These are phyloP conservation scores for Talaromyces atroroseus DNA, from an alignment of 2,329 filamentous ascomycete genomes.

Conservation along the genomic window DNA sequence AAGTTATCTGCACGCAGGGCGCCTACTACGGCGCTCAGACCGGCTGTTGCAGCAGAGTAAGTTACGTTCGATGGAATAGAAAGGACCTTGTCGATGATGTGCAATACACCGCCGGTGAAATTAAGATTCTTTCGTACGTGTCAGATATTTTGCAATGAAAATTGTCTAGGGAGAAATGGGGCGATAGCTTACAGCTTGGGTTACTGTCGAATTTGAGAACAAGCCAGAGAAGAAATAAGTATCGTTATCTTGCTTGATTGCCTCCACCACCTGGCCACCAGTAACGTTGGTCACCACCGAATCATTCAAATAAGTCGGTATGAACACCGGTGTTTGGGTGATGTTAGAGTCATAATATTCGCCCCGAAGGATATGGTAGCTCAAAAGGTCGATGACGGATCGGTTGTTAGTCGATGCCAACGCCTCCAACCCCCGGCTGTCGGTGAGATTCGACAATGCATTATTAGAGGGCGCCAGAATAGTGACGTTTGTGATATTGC, in stretches of 20 bases:
- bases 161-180: background rate
- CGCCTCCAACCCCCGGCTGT: background rate
- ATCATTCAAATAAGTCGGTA: constrained; percentile 6
- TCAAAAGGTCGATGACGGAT: constrained; percentile 1
- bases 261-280: constrained; percentile 7
- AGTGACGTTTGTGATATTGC: constrained; percentile 5
- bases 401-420: background rate
- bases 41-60: constrained; percentile 1
- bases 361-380: constrained; percentile 6
- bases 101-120: constrained; percentile 8
- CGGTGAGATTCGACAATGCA: constrained; percentile 1
- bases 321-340: background rate
- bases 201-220: constrained; percentile 4
- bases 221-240: constrained; percentile 9
- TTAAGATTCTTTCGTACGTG: constrained; percentile 1
- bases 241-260: constrained; percentile 1
- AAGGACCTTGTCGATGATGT: constrained; percentile 11
- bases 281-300: constrained; percentile 7
- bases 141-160: background rate
- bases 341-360: constrained; percentile 7
- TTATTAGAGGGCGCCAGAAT: constrained; percentile 8
- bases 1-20: constrained; percentile 2
- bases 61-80: constrained; percentile 5
- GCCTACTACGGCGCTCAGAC: background rate
- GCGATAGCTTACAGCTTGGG: background rate